These are phyloP conservation scores for Lepidium aucheri DNA, from an alignment of 345 rosid species.

Conservation along the genomic window DNA sequence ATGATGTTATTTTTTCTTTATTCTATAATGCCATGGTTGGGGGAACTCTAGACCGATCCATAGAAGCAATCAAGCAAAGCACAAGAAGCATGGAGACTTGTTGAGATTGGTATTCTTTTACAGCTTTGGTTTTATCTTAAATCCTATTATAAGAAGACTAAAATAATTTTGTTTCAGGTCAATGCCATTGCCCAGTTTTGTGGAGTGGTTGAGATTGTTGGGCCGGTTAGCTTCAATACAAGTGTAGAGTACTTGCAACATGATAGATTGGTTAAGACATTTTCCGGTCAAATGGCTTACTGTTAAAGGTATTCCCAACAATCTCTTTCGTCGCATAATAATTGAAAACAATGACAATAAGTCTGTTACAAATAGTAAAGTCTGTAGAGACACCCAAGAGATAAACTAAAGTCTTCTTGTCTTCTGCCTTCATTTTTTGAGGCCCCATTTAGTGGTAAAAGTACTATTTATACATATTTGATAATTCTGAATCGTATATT, in stretches of 20 bases:
- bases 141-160: not conserved
- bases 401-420: constrained; percentile 22
- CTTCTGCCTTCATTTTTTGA: not conserved
- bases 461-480: no score
- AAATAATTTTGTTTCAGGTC: constrained; percentile 37
- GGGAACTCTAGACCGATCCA: no score
- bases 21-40: no score
- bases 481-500: not conserved
- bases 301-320: constrained; percentile 77
- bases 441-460: no score
- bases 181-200: constrained; percentile 81
- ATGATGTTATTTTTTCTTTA: no score
- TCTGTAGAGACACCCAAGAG: constrained; percentile 82
- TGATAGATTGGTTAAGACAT: constrained; percentile 83
- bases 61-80: no score
- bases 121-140: not conserved
- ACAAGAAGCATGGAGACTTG: no score
- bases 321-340: constrained; percentile 63
- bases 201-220: constrained; percentile 91
- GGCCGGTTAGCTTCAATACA: constrained; percentile 73
- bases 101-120: not conserved
- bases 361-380: constrained; percentile 59
- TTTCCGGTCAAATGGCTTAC: constrained; percentile 80
- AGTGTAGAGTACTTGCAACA: constrained; percentile 84
- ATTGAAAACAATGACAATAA: constrained; percentile 74